A percentile compares a stretch with the other conserved stretches of the same genome.
Conservation (phyloP, 1,139 yeast genomes). For the Suhomyces terraborum region DNA sequence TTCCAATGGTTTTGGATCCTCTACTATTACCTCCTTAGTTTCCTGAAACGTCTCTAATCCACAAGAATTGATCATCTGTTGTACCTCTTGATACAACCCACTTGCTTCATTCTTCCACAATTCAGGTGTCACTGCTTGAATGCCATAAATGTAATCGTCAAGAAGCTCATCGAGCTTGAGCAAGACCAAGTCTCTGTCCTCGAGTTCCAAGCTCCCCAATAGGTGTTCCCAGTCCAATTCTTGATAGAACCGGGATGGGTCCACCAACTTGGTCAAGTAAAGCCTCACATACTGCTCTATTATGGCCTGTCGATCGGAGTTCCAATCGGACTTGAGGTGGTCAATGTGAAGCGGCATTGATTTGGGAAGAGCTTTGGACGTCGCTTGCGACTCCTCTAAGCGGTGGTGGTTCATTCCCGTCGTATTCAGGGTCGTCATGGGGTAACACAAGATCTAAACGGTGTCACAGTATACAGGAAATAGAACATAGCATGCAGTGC, state of each 20-base stretch:
- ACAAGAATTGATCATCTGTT: constrained; percentile 1
- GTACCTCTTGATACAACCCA: constrained; percentile 2
- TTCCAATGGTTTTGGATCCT: too few species aligned
- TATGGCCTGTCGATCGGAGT: constrained; percentile 20
- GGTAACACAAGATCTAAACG: background rate
- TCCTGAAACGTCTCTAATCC: constrained; percentile 5
- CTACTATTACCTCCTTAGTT: too few species aligned
- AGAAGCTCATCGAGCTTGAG: constrained; percentile 28
- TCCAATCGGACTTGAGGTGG: constrained; percentile 23
- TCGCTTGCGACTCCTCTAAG: background rate
- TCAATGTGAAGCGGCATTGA: constrained; percentile 2
- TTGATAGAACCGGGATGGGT: constrained; percentile 21
- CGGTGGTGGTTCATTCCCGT: constrained; percentile 1
- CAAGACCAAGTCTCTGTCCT: constrained; percentile 22
- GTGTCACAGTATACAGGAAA: too few species aligned
- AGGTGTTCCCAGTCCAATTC: constrained; percentile 24
- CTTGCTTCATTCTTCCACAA: constrained; percentile 6
- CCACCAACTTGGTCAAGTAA: constrained; percentile 14
- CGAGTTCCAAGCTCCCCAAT: constrained; percentile 16
- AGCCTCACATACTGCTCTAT: constrained; percentile 21
- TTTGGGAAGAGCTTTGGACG: background rate
- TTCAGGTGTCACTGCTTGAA: constrained; percentile 8
- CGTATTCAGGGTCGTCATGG: constrained; percentile 8
- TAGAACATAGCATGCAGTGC: too few species aligned
- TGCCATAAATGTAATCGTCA: constrained; percentile 19